Percentiles rank a stretch among this genome's conserved stretches.
Conservation (phyloP, 2,329 filamentous ascomycete genomes). For the Colletotrichum tabaci region DNA sequence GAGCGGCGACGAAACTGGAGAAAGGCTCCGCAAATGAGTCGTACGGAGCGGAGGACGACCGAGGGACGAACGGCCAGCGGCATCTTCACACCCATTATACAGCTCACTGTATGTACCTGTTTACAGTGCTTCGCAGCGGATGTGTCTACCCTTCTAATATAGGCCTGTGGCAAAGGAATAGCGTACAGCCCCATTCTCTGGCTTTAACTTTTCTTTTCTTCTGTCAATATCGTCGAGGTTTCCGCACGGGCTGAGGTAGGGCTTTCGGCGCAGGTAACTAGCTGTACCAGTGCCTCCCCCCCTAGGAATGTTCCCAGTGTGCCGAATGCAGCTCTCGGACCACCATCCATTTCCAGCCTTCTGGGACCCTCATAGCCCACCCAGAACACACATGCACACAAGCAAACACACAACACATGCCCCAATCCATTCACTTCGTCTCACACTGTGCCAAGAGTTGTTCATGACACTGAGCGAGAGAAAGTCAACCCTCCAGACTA, state of each 20-base stretch:
- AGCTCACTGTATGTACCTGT: too few relatives aligned
- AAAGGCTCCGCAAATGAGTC: slow-evolving; percentile 8
- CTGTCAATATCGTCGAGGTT: not conserved
- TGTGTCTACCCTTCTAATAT: too few relatives aligned
- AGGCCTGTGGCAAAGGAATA: not conserved
- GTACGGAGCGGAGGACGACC: slow-evolving; percentile 4
- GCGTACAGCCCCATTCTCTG: too few relatives aligned
- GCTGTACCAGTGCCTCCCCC: not conserved
- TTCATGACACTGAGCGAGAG: not conserved
- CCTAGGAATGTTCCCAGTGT: not conserved
- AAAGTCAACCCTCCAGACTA: not conserved
- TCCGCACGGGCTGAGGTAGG: not conserved
- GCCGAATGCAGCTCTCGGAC: slow-evolving; percentile 14
- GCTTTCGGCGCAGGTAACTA: not conserved
- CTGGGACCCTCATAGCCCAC: not conserved
- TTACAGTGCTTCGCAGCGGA: too few relatives aligned
- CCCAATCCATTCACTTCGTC: slow-evolving; percentile 1
- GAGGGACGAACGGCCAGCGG: not conserved
- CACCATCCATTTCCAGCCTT: not conserved
- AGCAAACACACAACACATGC: not conserved
- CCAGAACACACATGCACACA: not conserved
- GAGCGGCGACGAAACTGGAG: not conserved
- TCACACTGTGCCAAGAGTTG: not conserved
- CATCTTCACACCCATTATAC: too few relatives aligned
- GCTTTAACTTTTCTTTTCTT: too few relatives aligned